Evolutionary conservation across 345 rosid species (phyloP), one percentile per base, ranked within the genome.

Genomic region (Euphorbia lathyris): DNA sequence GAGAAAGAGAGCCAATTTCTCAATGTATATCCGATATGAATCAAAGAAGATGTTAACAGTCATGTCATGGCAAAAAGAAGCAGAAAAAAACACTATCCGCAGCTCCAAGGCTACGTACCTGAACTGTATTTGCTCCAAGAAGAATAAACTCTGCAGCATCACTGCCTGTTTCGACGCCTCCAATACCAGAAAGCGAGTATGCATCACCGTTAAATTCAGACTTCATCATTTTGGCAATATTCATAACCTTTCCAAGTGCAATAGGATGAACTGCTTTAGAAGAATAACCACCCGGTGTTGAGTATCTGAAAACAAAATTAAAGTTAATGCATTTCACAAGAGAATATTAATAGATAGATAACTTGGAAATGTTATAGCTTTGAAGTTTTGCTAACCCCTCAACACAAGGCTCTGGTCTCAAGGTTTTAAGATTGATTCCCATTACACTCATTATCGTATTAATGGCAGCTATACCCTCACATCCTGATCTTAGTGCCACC

Each of bases 241-340:
- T 90, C 98, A 95, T 92, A 43, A 95, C 98, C 74, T 92, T 92
- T 0, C 78, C 97, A 3, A 92, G 94, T 22, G 96, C 99, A 63
- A 95, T 92, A 12, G 99, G 99, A 69, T 93, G 96, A 70, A 92
- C 99, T 16, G 96, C 99, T 80, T 90, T 95, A 40, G 77, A 84
- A 73, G 99, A 95, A 74, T 95, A 95, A 65, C 99, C 97, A 42
- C 99, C 99, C 17, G 99, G 98, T 73, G 98, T 95, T 22, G 99
- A 92, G 77, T 95, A 92, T 67, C 98, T 95, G 77, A 20, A 65
- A 80, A 59, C 48, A 78, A 73, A 53, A 66, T 76, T 66, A 26
- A 63, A 69, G 50, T 19, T 19, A 60, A 23, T 63, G 60, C 71
- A 27, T 34, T 70, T 43, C 17, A 48, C 19, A 27, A 22, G 29